Conservation (phyloP, 768 basidiomycete species). For the Trametes punicea region DNA sequence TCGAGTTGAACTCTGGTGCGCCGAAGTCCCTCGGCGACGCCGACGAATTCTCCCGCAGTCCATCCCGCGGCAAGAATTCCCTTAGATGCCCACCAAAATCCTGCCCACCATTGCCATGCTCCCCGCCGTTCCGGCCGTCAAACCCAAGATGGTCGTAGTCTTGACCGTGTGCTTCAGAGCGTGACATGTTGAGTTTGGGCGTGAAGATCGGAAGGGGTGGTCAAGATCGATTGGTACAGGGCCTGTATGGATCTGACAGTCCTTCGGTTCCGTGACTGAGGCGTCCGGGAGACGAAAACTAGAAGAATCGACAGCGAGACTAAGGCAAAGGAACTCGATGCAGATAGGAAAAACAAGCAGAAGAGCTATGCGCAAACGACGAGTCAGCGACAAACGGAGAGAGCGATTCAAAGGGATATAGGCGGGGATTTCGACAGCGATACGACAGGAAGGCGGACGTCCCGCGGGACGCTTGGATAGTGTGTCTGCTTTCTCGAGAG, state of each 20-base stretch:
- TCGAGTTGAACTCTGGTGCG: conserved; percentile 12
- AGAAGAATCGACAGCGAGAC: conserved; percentile 25
- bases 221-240: conserved; percentile 21
- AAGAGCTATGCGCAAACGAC: conserved; percentile 32
- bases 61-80: conserved; percentile 18
- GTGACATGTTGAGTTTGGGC: conserved; percentile 26
- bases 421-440: conserved; percentile 32
- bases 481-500: conserved; percentile 13
- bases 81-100: conserved; percentile 16
- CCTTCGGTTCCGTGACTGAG: conserved; percentile 10
- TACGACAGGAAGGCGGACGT: conserved; percentile 27
- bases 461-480: conserved; percentile 26
- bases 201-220: conserved; percentile 22
- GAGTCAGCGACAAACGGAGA: conserved; percentile 32
- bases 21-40: conserved; percentile 14
- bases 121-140: conserved; percentile 21
- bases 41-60: conserved; percentile 14
- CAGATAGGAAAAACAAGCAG: conserved; percentile 25
- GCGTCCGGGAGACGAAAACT: conserved; percentile 15
- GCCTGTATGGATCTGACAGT: conserved; percentile 5
- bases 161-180: conserved; percentile 26
- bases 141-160: conserved; percentile 24
- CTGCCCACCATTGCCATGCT: conserved; percentile 6
- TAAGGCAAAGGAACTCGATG: conserved; percentile 20
- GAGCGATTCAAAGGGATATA: conserved; percentile 32